Evolutionary conservation across 2,329 filamentous ascomycete genomes (phyloP), one percentile per base, ranked within the genome.

Genomic region (Raffaelea arxii): DNA sequence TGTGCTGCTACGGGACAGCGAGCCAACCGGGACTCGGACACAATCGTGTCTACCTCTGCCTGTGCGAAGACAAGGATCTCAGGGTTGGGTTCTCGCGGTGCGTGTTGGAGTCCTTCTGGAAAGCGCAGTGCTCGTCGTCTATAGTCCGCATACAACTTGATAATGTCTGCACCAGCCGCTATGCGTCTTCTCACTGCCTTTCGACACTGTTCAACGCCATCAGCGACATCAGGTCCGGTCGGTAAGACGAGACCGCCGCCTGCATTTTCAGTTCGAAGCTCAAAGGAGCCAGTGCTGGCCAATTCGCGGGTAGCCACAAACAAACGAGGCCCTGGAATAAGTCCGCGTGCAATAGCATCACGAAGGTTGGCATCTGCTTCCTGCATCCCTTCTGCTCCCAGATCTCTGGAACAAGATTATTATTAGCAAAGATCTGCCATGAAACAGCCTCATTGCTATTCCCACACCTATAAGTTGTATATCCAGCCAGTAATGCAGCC

Each of bases 301-400:
- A 78, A 59, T 19, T 65, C 66, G 46, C 72, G 65, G 0, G 73
- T 77, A 3, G 72, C 70, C 24, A 77, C 74, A 55, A 77, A 76
- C 35, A 78, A 63, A 3, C 75, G 67, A 0, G 75, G 75, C 0
- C 75, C 75, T 0, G 73, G 71, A 2, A 67, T 69, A 11, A 78
- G 55, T 4, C 73, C 74, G 6, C 74, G 69, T 50, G 74, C 74
- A 54, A 78, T 68, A 27, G 69, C 67, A 55, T 78, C 71, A 10
- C 75, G 66, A 4, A 78, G 58, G 46, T 68, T 68, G 35, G 67
- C 66, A 55, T 78, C 75, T 24, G 67, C 67, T 32, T 70, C 67
- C 24, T 65, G 62, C 49, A 77, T 64, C 0, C 67, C 66, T 54
- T 78, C 74, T 3, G 72, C 74, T 14, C 74, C 73, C 1, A 78